A percentile compares a stretch with the other conserved stretches of the same genome.
Evolutionary conservation across 176 grass and related monocot genomes (phyloP).

Genomic region (Alloteropsis semialata): DNA sequence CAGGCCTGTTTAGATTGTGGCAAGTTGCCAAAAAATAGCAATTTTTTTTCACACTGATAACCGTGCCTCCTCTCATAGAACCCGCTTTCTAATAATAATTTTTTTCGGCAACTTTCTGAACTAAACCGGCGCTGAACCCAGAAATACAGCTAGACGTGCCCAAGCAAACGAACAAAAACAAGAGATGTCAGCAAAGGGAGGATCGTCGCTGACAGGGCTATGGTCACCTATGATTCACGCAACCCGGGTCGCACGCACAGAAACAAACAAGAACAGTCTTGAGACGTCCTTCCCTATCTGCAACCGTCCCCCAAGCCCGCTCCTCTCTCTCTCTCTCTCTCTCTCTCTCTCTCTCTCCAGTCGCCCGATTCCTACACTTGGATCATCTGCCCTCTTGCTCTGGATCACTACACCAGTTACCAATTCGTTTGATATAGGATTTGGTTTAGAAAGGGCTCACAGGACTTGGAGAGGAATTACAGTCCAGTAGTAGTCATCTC

Average conservation of each 20-base stretch:
- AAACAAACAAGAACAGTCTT: constrained; percentile 34
- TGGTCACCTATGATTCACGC: constrained; percentile 10
- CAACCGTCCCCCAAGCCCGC: not conserved
- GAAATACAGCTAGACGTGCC: not conserved
- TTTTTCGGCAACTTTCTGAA: too few relatives aligned
- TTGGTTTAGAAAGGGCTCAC: not conserved
- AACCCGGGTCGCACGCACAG: not conserved
- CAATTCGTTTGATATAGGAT: not conserved
- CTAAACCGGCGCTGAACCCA: too few relatives aligned
- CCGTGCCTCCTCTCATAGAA: too few relatives aligned
- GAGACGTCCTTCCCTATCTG: constrained; percentile 34
- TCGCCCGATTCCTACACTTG: constrained; percentile 12
- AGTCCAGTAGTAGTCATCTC: not conserved
- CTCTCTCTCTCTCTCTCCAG: not conserved
- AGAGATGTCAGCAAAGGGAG: constrained; percentile 23
- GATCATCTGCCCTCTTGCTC: constrained; percentile 22
- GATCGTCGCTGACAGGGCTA: constrained; percentile 27
- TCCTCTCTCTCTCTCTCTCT: not conserved
- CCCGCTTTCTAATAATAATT: too few relatives aligned
- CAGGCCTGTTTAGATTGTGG: too few relatives aligned
- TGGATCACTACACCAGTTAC: constrained; percentile 5
- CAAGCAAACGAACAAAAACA: constrained; percentile 23
- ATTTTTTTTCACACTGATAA: too few relatives aligned
- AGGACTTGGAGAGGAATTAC: not conserved
- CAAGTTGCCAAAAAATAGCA: too few relatives aligned